Evolutionary conservation across 371 early-diverging fungal genomes (phyloP).

Genomic region (Zopfochytrium polystomum): DNA sequence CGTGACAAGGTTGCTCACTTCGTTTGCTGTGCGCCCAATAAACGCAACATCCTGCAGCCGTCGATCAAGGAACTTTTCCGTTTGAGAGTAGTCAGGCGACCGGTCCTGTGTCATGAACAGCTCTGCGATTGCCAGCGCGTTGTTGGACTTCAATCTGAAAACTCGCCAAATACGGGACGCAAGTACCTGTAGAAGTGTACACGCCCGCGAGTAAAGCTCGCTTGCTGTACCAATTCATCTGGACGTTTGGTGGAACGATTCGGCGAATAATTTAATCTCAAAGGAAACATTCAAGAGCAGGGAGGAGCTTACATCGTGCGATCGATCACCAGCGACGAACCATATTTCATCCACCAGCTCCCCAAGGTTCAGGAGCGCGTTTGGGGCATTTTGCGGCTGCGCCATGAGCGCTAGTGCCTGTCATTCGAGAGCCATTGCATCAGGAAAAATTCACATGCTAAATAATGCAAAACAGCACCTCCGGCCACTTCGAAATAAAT

Average conservation of each 20-base stretch:
- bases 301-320: slow-evolving; percentile 64
- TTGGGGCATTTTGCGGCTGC: slow-evolving; percentile 68
- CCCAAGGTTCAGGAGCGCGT: slow-evolving; percentile 64
- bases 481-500: slow-evolving; percentile 74
- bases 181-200: slow-evolving; percentile 67
- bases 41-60: slow-evolving; percentile 68
- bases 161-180: not conserved
- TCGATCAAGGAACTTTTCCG: slow-evolving; percentile 71
- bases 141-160: not conserved
- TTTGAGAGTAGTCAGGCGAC: slow-evolving; percentile 67
- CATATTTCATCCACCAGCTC: slow-evolving; percentile 82
- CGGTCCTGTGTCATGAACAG: slow-evolving; percentile 85
- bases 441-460: not conserved
- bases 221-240: slow-evolving; percentile 88
- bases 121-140: slow-evolving; percentile 43
- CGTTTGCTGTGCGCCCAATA: slow-evolving; percentile 55
- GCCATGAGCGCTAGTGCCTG: slow-evolving; percentile 82
- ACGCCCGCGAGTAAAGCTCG: slow-evolving; percentile 75
- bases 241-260: not conserved
- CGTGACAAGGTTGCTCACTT: slow-evolving; percentile 35
- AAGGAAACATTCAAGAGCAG: not conserved
- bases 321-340: slow-evolving; percentile 82
- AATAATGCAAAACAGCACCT: no score
- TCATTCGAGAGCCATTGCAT: no score
- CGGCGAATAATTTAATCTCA: not conserved